These are phyloP conservation scores for Chaetomium globosum DNA, from an alignment of 2,329 filamentous ascomycete genomes.

Conservation along the genomic window DNA sequence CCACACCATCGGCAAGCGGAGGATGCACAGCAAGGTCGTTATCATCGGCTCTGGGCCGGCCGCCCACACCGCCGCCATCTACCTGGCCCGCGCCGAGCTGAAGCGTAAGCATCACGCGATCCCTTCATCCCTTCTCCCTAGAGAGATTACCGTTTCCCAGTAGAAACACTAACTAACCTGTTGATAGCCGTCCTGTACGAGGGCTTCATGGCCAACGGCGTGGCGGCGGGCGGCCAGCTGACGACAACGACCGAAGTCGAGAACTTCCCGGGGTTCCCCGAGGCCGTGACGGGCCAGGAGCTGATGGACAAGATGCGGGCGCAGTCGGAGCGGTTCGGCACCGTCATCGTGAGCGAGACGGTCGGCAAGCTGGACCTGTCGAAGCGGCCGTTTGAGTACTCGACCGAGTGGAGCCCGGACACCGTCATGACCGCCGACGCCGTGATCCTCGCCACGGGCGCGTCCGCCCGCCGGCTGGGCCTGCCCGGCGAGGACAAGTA, in stretches of 20 bases:
- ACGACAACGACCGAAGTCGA: conserved; percentile 98
- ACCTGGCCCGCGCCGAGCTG: conserved; percentile 90
- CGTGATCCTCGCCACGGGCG: conserved; percentile 92
- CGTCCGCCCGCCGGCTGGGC: conserved; percentile 81
- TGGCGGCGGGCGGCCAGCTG: conserved; percentile 92
- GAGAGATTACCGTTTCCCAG: neutral
- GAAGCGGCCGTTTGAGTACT: conserved; percentile 84
- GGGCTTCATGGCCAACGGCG: conserved; percentile 96
- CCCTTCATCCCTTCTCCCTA: neutral
- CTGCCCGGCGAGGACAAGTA: conserved; percentile 89
- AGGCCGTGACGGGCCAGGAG: conserved; percentile 81
- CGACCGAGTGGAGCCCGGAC: conserved; percentile 83
- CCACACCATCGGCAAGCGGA: conserved; percentile 52
- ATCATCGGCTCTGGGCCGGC: conserved; percentile 95
- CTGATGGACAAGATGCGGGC: conserved; percentile 95
- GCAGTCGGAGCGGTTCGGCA: conserved; percentile 90
- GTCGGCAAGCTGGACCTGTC: conserved; percentile 86
- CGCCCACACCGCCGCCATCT: conserved; percentile 95
- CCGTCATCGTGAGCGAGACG: conserved; percentile 89
- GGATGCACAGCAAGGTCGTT: conserved; percentile 92
- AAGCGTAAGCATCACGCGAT: conserved; percentile 62
- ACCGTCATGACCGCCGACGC: conserved; percentile 86
- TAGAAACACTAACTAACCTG: neutral
- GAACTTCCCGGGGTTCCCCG: conserved; percentile 95
- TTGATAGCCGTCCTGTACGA: conserved; percentile 86